These are phyloP conservation scores for Aspergillus aculeatinus DNA, from an alignment of 2,329 filamentous ascomycete genomes.

Conservation along the genomic window DNA sequence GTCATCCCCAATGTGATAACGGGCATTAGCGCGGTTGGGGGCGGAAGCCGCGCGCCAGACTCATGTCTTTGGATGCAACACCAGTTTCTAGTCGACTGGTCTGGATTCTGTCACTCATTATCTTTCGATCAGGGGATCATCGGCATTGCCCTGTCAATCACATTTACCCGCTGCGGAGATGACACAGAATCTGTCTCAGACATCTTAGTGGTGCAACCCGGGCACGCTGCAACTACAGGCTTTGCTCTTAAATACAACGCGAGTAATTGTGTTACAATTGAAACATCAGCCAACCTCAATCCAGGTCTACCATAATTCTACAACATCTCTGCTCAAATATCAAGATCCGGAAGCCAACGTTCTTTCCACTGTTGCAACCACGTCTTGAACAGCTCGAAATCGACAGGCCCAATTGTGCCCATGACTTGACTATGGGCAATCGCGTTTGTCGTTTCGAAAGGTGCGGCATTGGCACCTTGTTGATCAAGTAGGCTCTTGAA, in stretches of 20 bases:
- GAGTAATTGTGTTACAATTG: not conserved
- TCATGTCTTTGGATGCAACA: not conserved
- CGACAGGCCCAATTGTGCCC: not conserved
- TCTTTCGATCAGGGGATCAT: not conserved
- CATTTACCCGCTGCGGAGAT: not conserved
- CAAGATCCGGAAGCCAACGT: not conserved
- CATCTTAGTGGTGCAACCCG: not conserved
- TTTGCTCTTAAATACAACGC: not conserved
- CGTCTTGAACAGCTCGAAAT: not conserved
- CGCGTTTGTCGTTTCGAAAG: not conserved
- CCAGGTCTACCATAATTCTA: too few relatives aligned
- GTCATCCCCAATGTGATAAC: not conserved
- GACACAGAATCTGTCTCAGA: not conserved
- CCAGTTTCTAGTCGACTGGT: not conserved
- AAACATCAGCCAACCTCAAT: too few relatives aligned
- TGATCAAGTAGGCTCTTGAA: not conserved
- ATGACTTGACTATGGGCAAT: not conserved
- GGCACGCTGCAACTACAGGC: not conserved
- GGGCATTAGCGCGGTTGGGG: not conserved
- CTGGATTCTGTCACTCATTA: not conserved
- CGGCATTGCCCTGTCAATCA: not conserved
- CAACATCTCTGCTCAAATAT: not conserved
- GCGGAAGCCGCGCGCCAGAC: not conserved
- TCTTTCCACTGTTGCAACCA: conserved; percentile 6
- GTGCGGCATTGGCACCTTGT: too few relatives aligned